A percentile compares a stretch with the other conserved stretches of the same genome.
Conservation (phyloP, 2,329 filamentous ascomycete genomes). For the Alternaria gaisen region DNA sequence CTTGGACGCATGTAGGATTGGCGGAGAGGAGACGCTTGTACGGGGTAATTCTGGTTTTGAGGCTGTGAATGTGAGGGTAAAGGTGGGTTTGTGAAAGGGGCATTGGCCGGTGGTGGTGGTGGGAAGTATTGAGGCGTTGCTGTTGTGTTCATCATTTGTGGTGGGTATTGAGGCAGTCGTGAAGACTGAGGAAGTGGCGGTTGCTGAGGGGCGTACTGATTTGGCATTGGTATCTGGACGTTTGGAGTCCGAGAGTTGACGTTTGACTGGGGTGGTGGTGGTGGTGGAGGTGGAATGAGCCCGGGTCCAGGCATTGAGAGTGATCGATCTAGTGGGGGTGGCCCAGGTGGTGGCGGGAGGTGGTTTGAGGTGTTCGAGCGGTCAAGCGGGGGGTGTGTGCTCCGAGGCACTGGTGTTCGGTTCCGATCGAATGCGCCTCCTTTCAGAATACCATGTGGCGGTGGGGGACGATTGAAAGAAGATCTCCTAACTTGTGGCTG, state of each 20-base stretch:
- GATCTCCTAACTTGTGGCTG: constrained; percentile 25
- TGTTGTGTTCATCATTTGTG: constrained; percentile 2
- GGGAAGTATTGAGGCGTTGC: constrained; percentile 2
- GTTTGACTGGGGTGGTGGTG: constrained; percentile 15
- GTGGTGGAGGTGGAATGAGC: constrained; percentile 6
- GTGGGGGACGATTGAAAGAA: constrained; percentile 34
- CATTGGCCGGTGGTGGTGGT: neutral
- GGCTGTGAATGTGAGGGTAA: constrained; percentile 11
- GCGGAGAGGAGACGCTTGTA: constrained; percentile 29
- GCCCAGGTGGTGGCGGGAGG: constrained; percentile 20
- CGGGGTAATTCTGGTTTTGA: constrained; percentile 8
- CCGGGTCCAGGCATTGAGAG: constrained; percentile 35
- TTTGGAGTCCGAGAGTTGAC: constrained; percentile 23
- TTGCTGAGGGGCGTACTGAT: constrained; percentile 8
- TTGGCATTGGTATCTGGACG: constrained; percentile 26
- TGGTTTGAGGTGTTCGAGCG: constrained; percentile 31
- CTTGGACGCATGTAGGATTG: constrained; percentile 18
- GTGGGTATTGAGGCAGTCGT: constrained; percentile 18
- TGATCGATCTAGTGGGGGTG: constrained; percentile 39
- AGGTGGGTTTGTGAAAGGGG: neutral
- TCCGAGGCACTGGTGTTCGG: constrained; percentile 32
- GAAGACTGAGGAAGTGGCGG: constrained; percentile 15
- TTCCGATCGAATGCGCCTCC: constrained; percentile 31
- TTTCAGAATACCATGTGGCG: constrained; percentile 15
- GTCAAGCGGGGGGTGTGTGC: constrained; percentile 30